These are phyloP conservation scores for Nakazawaea ishiwadae DNA, from an alignment of 805 yeast species.

Conservation along the genomic window DNA sequence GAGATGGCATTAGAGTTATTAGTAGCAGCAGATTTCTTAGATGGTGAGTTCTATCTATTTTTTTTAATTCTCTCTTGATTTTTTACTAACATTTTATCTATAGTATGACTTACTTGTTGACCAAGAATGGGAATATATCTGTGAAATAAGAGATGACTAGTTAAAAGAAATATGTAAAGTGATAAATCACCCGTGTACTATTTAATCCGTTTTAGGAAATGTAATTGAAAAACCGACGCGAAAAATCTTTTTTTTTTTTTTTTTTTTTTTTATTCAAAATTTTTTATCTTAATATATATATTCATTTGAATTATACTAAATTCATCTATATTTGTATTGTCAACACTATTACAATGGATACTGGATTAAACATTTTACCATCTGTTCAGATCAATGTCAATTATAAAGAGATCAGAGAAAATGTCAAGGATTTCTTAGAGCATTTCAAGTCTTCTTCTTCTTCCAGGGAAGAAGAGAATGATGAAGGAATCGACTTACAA, in stretches of 20 bases:
- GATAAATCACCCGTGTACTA: not conserved
- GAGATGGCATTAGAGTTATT: slow-evolving; percentile 88
- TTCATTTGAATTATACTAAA: no score
- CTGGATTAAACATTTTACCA: slow-evolving; percentile 38
- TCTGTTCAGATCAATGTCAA: slow-evolving; percentile 68
- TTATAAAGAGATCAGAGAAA: slow-evolving; percentile 57
- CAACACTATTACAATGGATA: slow-evolving; percentile 6
- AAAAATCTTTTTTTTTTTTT: no score
- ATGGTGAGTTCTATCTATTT: slow-evolving; percentile 27
- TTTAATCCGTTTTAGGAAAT: slow-evolving; percentile 9
- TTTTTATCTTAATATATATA: no score
- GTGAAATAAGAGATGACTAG: no score
- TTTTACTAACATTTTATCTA: not conserved
- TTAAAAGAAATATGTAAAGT: no score
- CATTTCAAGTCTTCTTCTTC: slow-evolving; percentile 50
- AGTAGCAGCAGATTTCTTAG: slow-evolving; percentile 89
- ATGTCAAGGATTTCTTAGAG: slow-evolving; percentile 59
- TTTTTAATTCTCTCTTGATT: not conserved
- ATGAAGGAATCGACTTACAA: slow-evolving; percentile 30
- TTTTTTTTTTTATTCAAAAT: no score
- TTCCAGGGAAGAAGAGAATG: slow-evolving; percentile 17
- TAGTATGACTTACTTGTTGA: no score
- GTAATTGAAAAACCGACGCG: slow-evolving; percentile 10
- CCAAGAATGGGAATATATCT: no score
- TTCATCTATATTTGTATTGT: no score